These are phyloP conservation scores for Exophiala mesophila DNA, from an alignment of 2,329 filamentous ascomycete species.

Conservation along the genomic window DNA sequence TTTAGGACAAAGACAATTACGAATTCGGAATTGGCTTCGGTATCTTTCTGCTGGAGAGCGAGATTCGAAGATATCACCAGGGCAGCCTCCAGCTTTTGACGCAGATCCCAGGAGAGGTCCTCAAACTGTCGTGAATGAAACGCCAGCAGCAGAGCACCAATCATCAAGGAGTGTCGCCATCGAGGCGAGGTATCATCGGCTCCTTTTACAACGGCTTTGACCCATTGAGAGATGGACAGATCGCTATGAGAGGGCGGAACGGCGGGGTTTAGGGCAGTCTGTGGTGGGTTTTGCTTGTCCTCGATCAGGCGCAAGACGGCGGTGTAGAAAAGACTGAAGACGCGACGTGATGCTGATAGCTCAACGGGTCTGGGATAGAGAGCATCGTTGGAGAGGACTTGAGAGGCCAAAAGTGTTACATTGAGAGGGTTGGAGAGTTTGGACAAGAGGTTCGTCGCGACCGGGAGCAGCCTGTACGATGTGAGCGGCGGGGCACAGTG, in stretches of 20 bases:
- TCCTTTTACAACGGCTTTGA: slow-evolving; percentile 54
- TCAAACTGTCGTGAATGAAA: slow-evolving; percentile 39
- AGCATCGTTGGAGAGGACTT: slow-evolving; percentile 54
- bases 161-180: slow-evolving; percentile 80
- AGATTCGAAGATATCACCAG: slow-evolving; percentile 71
- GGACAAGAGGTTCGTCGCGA: slow-evolving; percentile 43
- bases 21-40: slow-evolving; percentile 46
- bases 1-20: slow-evolving; percentile 67
- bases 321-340: slow-evolving; percentile 59
- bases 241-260: slow-evolving; percentile 44
- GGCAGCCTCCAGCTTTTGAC: slow-evolving; percentile 65
- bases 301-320: slow-evolving; percentile 52
- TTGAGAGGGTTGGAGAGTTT: slow-evolving; percentile 58
- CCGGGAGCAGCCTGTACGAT: slow-evolving; percentile 52
- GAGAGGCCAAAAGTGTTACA: slow-evolving; percentile 55
- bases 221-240: slow-evolving; percentile 53
- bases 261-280: slow-evolving; percentile 29
- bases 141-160: slow-evolving; percentile 73
- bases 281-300: slow-evolving; percentile 36
- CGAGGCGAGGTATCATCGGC: slow-evolving; percentile 59
- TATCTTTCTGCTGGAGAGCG: slow-evolving; percentile 58
- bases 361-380: slow-evolving; percentile 56
- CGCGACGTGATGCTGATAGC: slow-evolving; percentile 50
- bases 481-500: slow-evolving; percentile 25
- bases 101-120: slow-evolving; percentile 60